Conservation (phyloP, 2,329 filamentous ascomycete genomes). For the Penicillium sp. region DNA sequence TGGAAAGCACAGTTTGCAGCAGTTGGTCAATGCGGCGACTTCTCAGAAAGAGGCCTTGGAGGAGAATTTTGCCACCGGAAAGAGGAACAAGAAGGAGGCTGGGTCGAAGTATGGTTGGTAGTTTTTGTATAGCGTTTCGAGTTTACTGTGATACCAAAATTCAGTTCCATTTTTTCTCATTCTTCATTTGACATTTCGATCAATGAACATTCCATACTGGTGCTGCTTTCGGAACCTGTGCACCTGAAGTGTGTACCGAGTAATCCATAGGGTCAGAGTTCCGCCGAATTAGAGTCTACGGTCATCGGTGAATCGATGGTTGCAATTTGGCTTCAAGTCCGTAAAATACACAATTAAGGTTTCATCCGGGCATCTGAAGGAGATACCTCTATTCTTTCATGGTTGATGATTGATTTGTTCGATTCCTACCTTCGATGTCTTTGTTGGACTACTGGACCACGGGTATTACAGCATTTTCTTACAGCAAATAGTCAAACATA, state of each 20-base stretch:
- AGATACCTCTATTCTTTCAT: too few species aligned
- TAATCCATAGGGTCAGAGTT: not conserved
- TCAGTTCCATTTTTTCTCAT: not conserved
- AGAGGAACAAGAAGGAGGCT: constrained; percentile 77
- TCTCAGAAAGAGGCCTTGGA: constrained; percentile 84
- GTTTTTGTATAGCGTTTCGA: constrained; percentile 8
- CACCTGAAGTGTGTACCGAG: not conserved
- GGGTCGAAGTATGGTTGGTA: constrained; percentile 83
- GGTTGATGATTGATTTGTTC: too few species aligned
- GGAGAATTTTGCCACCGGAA: constrained; percentile 84
- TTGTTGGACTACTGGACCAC: too few species aligned
- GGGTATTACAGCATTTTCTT: not conserved
- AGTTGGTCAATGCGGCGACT: constrained; percentile 79
- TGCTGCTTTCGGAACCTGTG: not conserved
- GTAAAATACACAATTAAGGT: too few species aligned
- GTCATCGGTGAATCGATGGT: not conserved
- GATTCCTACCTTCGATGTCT: too few species aligned
- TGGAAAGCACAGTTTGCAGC: constrained; percentile 81
- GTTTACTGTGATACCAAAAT: constrained; percentile 15
- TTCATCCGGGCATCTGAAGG: too few species aligned
- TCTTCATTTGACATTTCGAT: not conserved
- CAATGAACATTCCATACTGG: not conserved
- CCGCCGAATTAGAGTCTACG: too few species aligned
- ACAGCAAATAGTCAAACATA: not conserved
- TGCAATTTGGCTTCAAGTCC: not conserved